These are phyloP conservation scores for Zea mays DNA, from an alignment of 176 grass and related monocot genomes.

Conservation along the genomic window DNA sequence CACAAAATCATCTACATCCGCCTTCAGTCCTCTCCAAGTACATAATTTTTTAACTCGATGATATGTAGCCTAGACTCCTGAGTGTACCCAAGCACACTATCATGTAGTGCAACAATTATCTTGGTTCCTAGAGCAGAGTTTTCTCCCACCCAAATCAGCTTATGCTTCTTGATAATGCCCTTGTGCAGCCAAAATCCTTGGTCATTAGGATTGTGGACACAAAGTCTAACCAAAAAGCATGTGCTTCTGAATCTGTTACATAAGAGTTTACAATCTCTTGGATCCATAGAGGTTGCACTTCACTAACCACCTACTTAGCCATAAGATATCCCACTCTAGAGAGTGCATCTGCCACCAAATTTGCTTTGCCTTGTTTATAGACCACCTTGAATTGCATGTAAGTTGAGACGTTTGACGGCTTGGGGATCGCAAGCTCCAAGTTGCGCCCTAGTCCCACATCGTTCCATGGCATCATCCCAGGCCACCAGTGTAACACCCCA, in stretches of 20 bases:
- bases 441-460: too few relatives aligned
- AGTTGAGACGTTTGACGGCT: too few relatives aligned
- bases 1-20: neutral
- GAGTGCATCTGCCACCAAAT: too few relatives aligned
- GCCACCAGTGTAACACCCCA: too few relatives aligned
- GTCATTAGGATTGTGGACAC: neutral
- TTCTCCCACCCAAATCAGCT: too few relatives aligned
- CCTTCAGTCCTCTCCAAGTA: neutral
- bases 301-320: neutral
- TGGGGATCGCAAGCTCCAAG: too few relatives aligned
- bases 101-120: neutral
- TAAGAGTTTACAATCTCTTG: neutral
- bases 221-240: neutral
- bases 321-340: too few relatives aligned
- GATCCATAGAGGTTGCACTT: neutral
- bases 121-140: neutral
- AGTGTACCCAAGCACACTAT: neutral
- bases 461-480: too few relatives aligned
- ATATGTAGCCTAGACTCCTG: neutral
- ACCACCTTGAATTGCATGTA: too few relatives aligned
- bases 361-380: too few relatives aligned
- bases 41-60: neutral
- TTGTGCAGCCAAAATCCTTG: neutral
- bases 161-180: too few relatives aligned
- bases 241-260: neutral